phyloP scores from a whole-genome alignment of 257 asterid genomes.

The Scutellaria baicalensis region DNA sequence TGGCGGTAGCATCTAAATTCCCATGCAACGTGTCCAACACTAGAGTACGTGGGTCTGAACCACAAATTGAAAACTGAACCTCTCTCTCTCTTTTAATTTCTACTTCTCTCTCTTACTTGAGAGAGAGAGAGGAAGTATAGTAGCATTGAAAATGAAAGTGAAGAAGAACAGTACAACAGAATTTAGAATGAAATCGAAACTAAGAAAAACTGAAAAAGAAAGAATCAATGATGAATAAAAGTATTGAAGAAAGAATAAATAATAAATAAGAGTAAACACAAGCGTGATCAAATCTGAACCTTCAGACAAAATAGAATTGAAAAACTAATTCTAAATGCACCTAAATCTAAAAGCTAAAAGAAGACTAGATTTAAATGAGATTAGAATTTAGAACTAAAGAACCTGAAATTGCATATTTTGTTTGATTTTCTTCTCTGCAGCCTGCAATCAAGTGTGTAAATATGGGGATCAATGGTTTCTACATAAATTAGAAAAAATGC shows the following conservation, averaged over 20 bases:
- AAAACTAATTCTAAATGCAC: too few relatives aligned
- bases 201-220: not conserved
- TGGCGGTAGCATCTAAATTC: too few relatives aligned
- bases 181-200: not conserved
- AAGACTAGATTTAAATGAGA: not conserved
- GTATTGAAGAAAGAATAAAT: too few relatives aligned
- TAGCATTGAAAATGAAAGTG: not conserved
- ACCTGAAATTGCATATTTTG: not conserved
- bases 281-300: too few relatives aligned
- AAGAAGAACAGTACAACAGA: not conserved
- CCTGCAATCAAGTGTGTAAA: not conserved
- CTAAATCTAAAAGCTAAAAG: too few relatives aligned
- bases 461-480: not conserved
- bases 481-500: not conserved
- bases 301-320: too few relatives aligned
- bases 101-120: not conserved
- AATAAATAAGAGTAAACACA: too few relatives aligned
- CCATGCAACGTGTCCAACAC: not conserved
- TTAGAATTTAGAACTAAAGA: too few relatives aligned
- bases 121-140: not conserved
- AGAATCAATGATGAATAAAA: not conserved
- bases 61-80: not conserved
- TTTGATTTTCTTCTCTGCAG: not conserved
- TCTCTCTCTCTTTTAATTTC: too few relatives aligned
- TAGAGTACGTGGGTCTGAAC: not conserved